A percentile compares a stretch with the other conserved stretches of the same genome.
Conservation (phyloP, 2,329 filamentous ascomycete species). For the Podosphaera aphanis region DNA sequence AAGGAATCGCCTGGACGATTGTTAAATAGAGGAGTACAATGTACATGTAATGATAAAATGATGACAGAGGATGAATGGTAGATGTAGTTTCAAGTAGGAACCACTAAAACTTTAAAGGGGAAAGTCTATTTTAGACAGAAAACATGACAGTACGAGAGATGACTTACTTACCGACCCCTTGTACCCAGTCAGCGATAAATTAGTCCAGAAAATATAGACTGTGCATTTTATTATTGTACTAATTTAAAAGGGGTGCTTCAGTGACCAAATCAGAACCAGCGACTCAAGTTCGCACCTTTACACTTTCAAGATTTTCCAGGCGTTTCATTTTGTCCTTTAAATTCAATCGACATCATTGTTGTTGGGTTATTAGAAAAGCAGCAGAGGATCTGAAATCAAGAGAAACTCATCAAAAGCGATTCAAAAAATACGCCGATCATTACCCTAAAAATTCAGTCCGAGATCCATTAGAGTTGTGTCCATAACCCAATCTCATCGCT, state of each 20-base stretch:
- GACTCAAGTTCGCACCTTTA: background rate
- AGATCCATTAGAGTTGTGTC: background rate
- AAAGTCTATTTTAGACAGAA: no score
- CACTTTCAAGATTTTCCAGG: background rate
- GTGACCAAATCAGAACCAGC: background rate
- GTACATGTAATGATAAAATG: no score
- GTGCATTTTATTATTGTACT: background rate
- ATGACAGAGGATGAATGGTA: no score
- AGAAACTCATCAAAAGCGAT: background rate
- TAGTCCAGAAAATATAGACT: no score
- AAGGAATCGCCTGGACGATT: no score
- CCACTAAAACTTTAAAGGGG: no score
- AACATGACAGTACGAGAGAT: no score
- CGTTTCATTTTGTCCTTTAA: background rate
- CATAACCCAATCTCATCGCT: background rate
- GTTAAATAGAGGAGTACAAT: no score
- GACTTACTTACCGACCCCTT: no score
- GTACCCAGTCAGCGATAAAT: no score
- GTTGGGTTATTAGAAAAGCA: background rate
- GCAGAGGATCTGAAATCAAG: background rate
- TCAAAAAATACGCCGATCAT: background rate
- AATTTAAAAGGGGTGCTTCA: background rate
- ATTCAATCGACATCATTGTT: background rate
- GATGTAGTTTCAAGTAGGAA: no score
- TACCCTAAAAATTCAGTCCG: background rate